Evolutionary conservation across 139 green algal genomes (phyloP).

Genomic region (Chlamydomonas sp.): DNA sequence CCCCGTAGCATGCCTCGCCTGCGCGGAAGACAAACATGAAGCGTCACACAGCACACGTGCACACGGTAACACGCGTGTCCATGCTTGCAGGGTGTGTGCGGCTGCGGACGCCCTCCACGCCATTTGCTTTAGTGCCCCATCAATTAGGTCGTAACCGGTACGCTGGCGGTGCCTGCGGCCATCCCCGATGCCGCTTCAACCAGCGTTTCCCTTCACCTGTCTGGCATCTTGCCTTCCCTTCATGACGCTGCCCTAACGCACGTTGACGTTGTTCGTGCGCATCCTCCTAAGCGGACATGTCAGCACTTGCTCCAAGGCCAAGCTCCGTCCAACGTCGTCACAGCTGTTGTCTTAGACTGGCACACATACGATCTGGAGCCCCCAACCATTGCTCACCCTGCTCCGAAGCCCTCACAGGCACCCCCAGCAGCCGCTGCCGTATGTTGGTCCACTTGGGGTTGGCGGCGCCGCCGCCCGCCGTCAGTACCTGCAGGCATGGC

Average conservation of each 20-base stretch:
- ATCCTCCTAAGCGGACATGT: too few relatives aligned
- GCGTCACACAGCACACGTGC: not conserved
- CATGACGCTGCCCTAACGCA: too few relatives aligned
- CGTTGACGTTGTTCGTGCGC: too few relatives aligned
- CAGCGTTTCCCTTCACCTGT: too few relatives aligned
- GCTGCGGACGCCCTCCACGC: not conserved
- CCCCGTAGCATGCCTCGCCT: conserved; percentile 81
- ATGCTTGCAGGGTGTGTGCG: not conserved
- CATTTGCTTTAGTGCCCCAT: not conserved
- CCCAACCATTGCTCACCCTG: conserved; percentile 45
- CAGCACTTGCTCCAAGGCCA: too few relatives aligned
- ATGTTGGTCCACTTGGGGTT: conserved; percentile 86
- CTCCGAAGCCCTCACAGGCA: conserved; percentile 70
- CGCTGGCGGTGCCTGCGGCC: not conserved
- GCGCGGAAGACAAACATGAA: not conserved
- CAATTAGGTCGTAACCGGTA: not conserved
- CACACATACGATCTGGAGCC: too few relatives aligned
- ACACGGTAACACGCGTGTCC: not conserved
- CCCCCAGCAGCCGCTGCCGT: conserved; percentile 67
- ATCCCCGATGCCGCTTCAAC: not conserved
- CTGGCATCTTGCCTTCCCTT: too few relatives aligned
- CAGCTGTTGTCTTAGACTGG: not conserved
- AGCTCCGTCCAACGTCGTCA: not conserved
- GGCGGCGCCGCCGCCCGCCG: conserved; percentile 81
- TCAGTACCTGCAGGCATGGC: conserved; percentile 59